Base-by-base conservation (phyloP, 1,284 basidiomycete genomes). In the Farysia itapuensis region DNA sequence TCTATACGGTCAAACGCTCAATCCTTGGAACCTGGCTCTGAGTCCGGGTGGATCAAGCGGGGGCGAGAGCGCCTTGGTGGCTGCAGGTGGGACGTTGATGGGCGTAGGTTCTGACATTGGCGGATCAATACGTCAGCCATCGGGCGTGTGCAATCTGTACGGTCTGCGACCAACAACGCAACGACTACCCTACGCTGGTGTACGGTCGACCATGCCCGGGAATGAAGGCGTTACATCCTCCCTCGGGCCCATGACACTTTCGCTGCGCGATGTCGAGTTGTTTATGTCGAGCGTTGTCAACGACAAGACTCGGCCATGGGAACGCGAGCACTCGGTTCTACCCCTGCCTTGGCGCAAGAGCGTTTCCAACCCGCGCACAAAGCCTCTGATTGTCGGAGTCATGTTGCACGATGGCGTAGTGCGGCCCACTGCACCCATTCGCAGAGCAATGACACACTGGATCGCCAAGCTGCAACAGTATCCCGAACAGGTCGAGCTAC, bases 1-100 rank as follows among this genome's bases (percentile, higher is more conserved):
- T 26, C 35, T 65, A 14, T 63, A 59, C 32, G 67, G 67, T 15
- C 61, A 59, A 31, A 68, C 64, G 24, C 35, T 68, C 19, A 68
- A 65, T 13, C 65, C 67, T 7, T 36, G 35, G 35, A 67, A 67
- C 32, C 24, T 65, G 3, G 49, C 52, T 2, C 38, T 70, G 15
- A 65, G 59, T 22, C 53, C 66, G 3, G 66, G 66, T 6, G 64
- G 64, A 1, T 45, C 40, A n/a, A 54, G 49, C 25, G 66, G 66
- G 5, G 66, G 63, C 12, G 66, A 69, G 30, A 45, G 59, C 14
- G 66, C 66, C 0, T 20, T 63, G 19, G 15, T 69, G 8, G 43
- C 53, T 1, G 43, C 37, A 0, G 54, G 54, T 12, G 66, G 50
- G 2, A 49, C 39, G 15, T 37, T 56, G 5, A 23, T 66, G 12